These are phyloP conservation scores for Yamadazyma atlantica DNA, from an alignment of 1,139 yeast species.

Conservation along the genomic window DNA sequence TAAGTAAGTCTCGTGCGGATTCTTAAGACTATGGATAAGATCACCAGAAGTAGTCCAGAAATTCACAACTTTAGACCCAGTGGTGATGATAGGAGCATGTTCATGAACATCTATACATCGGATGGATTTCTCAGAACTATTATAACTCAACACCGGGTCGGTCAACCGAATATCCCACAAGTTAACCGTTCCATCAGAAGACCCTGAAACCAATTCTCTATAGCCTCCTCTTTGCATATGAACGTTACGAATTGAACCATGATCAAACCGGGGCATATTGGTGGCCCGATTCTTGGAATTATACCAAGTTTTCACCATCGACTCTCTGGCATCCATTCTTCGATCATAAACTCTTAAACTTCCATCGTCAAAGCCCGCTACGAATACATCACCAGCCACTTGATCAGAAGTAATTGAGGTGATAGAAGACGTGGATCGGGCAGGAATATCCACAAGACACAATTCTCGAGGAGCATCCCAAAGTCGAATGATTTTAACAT, in stretches of 20 bases:
- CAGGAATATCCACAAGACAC: conserved; percentile 85
- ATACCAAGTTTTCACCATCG: conserved; percentile 84
- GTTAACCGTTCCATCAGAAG: conserved; percentile 78
- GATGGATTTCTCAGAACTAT: conserved; percentile 59
- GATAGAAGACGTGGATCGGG: conserved; percentile 85
- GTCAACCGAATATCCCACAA: conserved; percentile 86
- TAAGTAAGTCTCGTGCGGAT: conserved; percentile 49
- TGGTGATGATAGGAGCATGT: conserved; percentile 90
- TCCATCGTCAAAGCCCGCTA: conserved; percentile 95
- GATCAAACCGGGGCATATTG: conserved; percentile 20
- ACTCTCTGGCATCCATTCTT: conserved; percentile 78
- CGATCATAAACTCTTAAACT: conserved; percentile 87
- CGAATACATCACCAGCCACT: conserved; percentile 87
- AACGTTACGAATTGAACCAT: conserved; percentile 70
- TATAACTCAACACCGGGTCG: conserved; percentile 68
- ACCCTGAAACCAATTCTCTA: conserved; percentile 83
- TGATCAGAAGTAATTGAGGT: conserved; percentile 92
- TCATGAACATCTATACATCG: conserved; percentile 84
- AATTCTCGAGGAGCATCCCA: conserved; percentile 98
- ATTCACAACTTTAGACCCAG: conserved; percentile 81
- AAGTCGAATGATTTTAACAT: conserved; percentile 82
- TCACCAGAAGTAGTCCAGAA: conserved; percentile 89
- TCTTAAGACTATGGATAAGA: conserved; percentile 59
- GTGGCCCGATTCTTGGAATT: conserved; percentile 7
- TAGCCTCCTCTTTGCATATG: conserved; percentile 98